Evolutionary conservation across 495 filamentous ascomycete species (phyloP), one percentile per base, ranked within the genome.

Genomic region (Penicillium herquei): DNA sequence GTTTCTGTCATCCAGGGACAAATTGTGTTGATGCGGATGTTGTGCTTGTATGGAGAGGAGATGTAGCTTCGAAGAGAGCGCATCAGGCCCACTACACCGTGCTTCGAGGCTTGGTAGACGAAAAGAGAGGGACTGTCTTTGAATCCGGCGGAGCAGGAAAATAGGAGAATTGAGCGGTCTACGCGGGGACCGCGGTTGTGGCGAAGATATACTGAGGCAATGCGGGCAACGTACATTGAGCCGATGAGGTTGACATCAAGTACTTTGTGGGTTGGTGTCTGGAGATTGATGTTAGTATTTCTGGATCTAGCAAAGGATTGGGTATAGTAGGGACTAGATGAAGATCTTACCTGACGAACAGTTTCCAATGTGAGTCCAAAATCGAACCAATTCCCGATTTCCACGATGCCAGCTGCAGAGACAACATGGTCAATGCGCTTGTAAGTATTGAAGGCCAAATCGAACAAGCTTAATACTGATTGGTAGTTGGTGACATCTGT

Each of bases 1-100:
- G 74, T 80, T 41, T 73, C 61, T 2, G 78, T 80, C 64, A 78
- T 75, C 79, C 78, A 83, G 1, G 81, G 81, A 56, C 79, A 82
- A 49, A 83, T 70, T 12, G 75, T 74, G 58, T 83, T 84, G 52
- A 76, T 71, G 17, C 81, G 74, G 17, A 82, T 63, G 35, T 66
- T 61, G 56, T 76, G 72, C 51, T 65, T 67, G 51, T 70, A 71
- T 0, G 70, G 65, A 0, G 62, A 61, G 4, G 71, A 68, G 37
- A 78, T 60, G 57, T 72, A 76, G 26, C 51, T 64, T 42, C 74
- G 70, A 12, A 81, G 64, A 18, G 77, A 71, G 16, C 78, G 71
- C 73, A 80, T 77, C 3, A 80, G 69, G 0, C 78, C 79, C 7
- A 76, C 62, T 7, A 82, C 71, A 30, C 78, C 79, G 42, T 80